Conservation (phyloP, 2,329 filamentous ascomycete genomes). For the Colletotrichum graminicola region DNA sequence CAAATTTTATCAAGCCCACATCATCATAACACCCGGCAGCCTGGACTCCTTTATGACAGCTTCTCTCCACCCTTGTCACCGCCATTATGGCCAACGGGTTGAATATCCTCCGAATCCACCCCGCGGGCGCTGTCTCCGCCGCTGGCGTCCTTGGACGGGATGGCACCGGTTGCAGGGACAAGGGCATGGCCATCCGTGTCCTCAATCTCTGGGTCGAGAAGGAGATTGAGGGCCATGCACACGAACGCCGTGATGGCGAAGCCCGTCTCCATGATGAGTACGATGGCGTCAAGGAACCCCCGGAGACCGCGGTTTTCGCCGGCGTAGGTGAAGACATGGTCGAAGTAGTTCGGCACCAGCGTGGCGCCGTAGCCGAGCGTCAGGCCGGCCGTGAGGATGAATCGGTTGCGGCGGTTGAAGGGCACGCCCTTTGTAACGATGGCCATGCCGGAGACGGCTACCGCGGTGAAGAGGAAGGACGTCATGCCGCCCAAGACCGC, state of each 20-base stretch:
- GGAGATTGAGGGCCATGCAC: slow-evolving; percentile 78
- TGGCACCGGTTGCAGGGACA: slow-evolving; percentile 3
- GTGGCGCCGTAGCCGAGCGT: slow-evolving; percentile 80
- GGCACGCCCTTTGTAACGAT: slow-evolving; percentile 78
- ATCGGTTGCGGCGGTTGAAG: slow-evolving; percentile 84
- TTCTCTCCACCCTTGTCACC: slow-evolving; percentile 38
- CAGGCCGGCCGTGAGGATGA: slow-evolving; percentile 82
- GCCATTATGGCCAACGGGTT: slow-evolving; percentile 24
- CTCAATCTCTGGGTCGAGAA: slow-evolving; percentile 81
- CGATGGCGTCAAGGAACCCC: slow-evolving; percentile 82
- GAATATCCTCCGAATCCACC: slow-evolving; percentile 41
- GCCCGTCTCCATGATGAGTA: slow-evolving; percentile 79
- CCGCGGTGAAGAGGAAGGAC: slow-evolving; percentile 83
- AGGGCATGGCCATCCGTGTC: slow-evolving; percentile 55
- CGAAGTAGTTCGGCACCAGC: slow-evolving; percentile 75
- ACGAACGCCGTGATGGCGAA: slow-evolving; percentile 81
- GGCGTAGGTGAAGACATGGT: slow-evolving; percentile 77
- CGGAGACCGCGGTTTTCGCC: slow-evolving; percentile 75
- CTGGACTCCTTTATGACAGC: slow-evolving; percentile 9
- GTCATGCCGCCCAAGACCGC: slow-evolving; percentile 77
- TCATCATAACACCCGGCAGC: not conserved
- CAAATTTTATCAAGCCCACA: not conserved
- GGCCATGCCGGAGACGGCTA: slow-evolving; percentile 81
- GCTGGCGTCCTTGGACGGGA: slow-evolving; percentile 22
- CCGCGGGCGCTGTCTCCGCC: slow-evolving; percentile 38